A percentile compares a stretch with the other conserved stretches of the same genome.
phyloP scores from a whole-genome alignment of 352 stramenopile genomes.

The Phytophthora vignae region DNA sequence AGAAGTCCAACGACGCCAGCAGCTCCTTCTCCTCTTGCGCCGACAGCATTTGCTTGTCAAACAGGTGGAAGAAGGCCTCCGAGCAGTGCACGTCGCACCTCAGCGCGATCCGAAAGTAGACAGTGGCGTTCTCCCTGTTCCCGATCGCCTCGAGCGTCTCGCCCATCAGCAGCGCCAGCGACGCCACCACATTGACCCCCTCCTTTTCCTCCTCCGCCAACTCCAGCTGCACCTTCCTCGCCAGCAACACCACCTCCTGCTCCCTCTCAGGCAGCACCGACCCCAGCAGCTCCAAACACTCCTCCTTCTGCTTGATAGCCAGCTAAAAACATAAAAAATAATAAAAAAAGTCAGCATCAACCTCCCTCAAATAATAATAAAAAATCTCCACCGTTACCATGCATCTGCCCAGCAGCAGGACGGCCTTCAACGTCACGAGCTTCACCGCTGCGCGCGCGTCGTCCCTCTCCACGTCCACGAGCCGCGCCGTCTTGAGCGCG shows the following conservation, averaged over 20 bases:
- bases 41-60: constrained; percentile 89
- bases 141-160: constrained; percentile 86
- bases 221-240: constrained; percentile 46
- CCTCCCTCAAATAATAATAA: neutral
- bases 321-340: constrained; percentile 38
- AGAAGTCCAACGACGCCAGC: constrained; percentile 78
- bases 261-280: constrained; percentile 71
- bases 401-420: constrained; percentile 70
- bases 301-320: constrained; percentile 85
- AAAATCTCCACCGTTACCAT: constrained; percentile 49
- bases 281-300: constrained; percentile 76
- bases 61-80: constrained; percentile 86
- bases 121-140: constrained; percentile 80
- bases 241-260: constrained; percentile 60
- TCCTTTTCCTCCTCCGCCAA: constrained; percentile 31
- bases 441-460: constrained; percentile 8
- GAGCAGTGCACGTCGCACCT: constrained; percentile 86
- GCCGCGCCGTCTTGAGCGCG: constrained; percentile 56
- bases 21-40: constrained; percentile 70
- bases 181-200: constrained; percentile 81
- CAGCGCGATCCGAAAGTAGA: constrained; percentile 82
- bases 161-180: constrained; percentile 82
- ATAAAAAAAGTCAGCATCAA: neutral
- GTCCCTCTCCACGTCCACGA: constrained; percentile 44
- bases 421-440: constrained; percentile 53